Conservation (phyloP, 495 filamentous ascomycete genomes). For the Annulohypoxylon nitens region DNA sequence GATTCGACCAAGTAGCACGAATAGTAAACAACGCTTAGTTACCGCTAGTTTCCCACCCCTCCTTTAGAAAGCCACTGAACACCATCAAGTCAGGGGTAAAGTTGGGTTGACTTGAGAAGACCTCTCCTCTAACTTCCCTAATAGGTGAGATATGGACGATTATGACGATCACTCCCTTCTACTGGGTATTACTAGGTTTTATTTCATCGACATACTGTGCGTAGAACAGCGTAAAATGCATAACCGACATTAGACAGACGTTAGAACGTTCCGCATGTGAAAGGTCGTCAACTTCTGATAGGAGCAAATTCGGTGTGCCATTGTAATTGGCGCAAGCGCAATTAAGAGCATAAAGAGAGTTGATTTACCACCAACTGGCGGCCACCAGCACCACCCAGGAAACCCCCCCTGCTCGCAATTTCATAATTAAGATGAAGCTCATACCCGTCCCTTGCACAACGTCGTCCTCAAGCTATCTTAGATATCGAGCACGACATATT, state of each 20-base stretch:
- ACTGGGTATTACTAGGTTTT: neutral
- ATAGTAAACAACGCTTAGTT: conserved; percentile 33
- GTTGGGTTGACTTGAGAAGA: conserved; percentile 30
- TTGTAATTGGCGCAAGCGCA: neutral
- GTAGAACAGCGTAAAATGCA: conserved; percentile 29
- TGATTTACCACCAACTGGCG: conserved; percentile 29
- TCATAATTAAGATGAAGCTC: conserved; percentile 48
- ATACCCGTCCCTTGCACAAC: conserved; percentile 46
- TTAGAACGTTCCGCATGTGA: conserved; percentile 39
- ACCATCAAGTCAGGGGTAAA: conserved; percentile 44
- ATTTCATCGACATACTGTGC: conserved; percentile 27
- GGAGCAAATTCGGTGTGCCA: conserved; percentile 38
- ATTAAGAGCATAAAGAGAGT: conserved; percentile 30
- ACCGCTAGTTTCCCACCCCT: conserved; percentile 41
- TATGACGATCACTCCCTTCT: conserved; percentile 35
- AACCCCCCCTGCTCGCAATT: conserved; percentile 47
- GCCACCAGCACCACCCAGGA: conserved; percentile 2
- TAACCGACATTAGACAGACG: conserved; percentile 33
- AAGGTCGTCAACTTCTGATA: conserved; percentile 31
- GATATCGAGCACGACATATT: conserved; percentile 42
- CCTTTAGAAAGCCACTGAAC: conserved; percentile 21
- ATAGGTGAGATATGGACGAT: conserved; percentile 28
- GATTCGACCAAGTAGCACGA: conserved; percentile 27
- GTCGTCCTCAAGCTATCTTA: conserved; percentile 33
- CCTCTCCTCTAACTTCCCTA: conserved; percentile 31